phyloP scores from a whole-genome alignment of 2,329 filamentous ascomycete species.

The Pseudogymnoascus sp. region DNA sequence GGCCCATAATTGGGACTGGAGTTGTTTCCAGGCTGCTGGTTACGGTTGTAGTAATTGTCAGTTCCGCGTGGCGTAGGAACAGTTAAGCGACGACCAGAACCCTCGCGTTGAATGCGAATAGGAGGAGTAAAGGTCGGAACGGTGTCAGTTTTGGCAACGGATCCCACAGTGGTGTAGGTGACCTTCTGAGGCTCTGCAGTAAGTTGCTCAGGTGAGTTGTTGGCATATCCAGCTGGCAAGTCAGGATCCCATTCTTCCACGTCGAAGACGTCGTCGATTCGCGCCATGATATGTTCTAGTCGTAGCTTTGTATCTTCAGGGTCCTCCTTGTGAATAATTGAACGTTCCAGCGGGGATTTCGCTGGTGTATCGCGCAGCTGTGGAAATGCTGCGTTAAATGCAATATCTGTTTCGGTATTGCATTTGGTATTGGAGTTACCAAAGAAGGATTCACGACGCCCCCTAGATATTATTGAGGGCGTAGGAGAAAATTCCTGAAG shows the following conservation, averaged over 20 bases:
- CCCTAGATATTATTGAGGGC: background rate
- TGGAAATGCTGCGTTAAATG: constrained; percentile 2
- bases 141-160: constrained; percentile 25
- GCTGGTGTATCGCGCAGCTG: background rate
- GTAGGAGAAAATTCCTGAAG: background rate
- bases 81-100: constrained; percentile 21
- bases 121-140: constrained; percentile 27
- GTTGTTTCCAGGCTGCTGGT: constrained; percentile 4
- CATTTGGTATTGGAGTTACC: background rate
- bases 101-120: constrained; percentile 29
- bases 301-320: constrained; percentile 1
- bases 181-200: constrained; percentile 22
- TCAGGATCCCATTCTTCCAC: constrained; percentile 26
- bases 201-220: constrained; percentile 25
- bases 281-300: constrained; percentile 9
- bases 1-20: background rate
- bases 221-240: constrained; percentile 14
- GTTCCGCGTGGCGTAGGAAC: background rate
- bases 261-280: constrained; percentile 24
- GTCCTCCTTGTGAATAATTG: constrained; percentile 11
- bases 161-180: constrained; percentile 30
- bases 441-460: background rate
- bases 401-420: background rate
- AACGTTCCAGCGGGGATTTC: background rate
- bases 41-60: constrained; percentile 1